A percentile compares a stretch with the other conserved stretches of the same genome.
phyloP scores from a whole-genome alignment of 2,329 filamentous ascomycete species.

The Monascus ruber region DNA sequence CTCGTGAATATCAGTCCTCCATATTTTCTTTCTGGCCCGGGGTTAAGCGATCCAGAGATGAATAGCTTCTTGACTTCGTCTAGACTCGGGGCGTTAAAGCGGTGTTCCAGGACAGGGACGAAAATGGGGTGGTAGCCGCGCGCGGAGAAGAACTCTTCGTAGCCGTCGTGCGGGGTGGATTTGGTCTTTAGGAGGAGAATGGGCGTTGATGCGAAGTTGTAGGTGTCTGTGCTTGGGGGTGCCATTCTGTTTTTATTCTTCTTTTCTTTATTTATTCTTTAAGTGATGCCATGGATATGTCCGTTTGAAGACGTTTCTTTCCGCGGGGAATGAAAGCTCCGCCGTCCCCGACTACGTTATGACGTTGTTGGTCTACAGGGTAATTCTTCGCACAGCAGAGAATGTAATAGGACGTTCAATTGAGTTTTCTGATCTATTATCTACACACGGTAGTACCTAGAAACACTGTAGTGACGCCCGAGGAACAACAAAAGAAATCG shows the following conservation, averaged over 20 bases:
- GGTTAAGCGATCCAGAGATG: conserved; percentile 16
- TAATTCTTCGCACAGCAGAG: no score
- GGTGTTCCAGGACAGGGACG: conserved; percentile 37
- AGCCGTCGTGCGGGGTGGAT: conserved; percentile 33
- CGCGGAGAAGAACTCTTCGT: conserved; percentile 33
- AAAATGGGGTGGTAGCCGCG: conserved; percentile 26
- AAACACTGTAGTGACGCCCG: no score
- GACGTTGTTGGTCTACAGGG: no score
- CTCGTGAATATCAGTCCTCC: conserved; percentile 41
- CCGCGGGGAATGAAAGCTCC: no score
- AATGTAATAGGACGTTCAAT: no score
- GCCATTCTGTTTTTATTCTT: neutral
- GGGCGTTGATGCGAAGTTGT: conserved; percentile 10
- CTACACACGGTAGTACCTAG: no score
- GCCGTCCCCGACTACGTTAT: no score
- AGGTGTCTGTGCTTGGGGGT: neutral
- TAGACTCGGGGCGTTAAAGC: conserved; percentile 27
- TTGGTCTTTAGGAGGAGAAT: conserved; percentile 39
- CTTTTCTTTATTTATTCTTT: no score
- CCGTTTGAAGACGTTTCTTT: no score
- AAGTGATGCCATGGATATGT: no score
- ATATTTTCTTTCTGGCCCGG: conserved; percentile 18
- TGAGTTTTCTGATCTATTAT: no score
- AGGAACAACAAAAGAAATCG: conserved; percentile 21
- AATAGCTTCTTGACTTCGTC: conserved; percentile 24